Evolutionary conservation across 2,329 filamentous ascomycete species (phyloP).

Genomic region (Cladosporium sp.): DNA sequence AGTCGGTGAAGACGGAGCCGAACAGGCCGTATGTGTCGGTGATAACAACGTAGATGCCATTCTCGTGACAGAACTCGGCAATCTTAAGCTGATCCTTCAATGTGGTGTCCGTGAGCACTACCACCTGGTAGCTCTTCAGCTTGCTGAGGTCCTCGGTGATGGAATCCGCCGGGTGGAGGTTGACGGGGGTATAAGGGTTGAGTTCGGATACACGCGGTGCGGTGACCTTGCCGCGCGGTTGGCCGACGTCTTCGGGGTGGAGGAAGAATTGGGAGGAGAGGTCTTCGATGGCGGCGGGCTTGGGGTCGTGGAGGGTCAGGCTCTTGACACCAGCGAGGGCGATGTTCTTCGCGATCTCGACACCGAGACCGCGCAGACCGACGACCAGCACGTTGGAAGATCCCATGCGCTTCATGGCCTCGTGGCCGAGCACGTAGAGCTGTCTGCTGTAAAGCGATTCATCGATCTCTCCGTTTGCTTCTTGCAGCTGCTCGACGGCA

Average conservation of each 20-base stretch:
- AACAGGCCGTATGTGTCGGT: conserved; percentile 92
- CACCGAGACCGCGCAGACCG: conserved; percentile 87
- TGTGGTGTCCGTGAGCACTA: conserved; percentile 82
- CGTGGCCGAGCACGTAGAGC: conserved; percentile 68
- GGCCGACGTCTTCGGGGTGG: conserved; percentile 79
- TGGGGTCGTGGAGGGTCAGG: conserved; percentile 85
- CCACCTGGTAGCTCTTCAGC: conserved; percentile 85
- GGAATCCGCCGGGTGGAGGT: conserved; percentile 60
- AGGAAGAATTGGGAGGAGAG: conserved; percentile 98
- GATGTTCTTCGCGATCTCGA: conserved; percentile 98
- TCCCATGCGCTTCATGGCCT: conserved; percentile 98
- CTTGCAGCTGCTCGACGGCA: conserved; percentile 56
- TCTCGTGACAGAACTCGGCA: conserved; percentile 88
- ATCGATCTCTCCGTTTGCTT: conserved; percentile 55
- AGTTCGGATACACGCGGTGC: conserved; percentile 87
- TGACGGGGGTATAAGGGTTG: conserved; percentile 92
- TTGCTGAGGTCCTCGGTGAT: conserved; percentile 72
- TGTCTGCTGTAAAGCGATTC: conserved; percentile 64
- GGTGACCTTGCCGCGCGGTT: conserved; percentile 80
- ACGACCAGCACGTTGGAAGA: conserved; percentile 90
- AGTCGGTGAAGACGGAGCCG: conserved; percentile 94
- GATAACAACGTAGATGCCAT: conserved; percentile 84
- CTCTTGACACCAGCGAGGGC: conserved; percentile 98
- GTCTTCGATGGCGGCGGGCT: conserved; percentile 76
- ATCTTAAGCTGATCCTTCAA: conserved; percentile 77